Evolutionary conservation across 2,329 filamentous ascomycete genomes (phyloP).

Genomic region (Rosellinia necatrix): DNA sequence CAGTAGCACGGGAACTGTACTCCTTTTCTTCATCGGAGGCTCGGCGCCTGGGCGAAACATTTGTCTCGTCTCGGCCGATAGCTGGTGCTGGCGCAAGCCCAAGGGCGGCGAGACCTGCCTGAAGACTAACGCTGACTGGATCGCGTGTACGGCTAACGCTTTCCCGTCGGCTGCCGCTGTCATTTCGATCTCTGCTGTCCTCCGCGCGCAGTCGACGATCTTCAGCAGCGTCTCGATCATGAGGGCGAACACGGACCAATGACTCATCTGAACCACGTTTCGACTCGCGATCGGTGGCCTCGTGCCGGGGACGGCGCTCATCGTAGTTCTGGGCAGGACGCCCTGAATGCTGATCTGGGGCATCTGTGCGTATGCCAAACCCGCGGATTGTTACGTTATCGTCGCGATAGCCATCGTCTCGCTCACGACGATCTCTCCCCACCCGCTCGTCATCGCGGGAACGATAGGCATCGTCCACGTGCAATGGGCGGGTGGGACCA

Average conservation of each 20-base stretch:
- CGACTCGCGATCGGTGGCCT: conserved; percentile 39
- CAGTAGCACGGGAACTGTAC: conserved; percentile 32
- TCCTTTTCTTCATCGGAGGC: conserved; percentile 37
- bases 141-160: conserved; percentile 51
- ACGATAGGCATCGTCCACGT: conserved; percentile 55
- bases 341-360: conserved; percentile 38
- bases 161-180: conserved; percentile 43
- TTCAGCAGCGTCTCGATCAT: conserved; percentile 31
- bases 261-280: conserved; percentile 39
- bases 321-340: conserved; percentile 44
- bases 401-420: conserved; percentile 52
- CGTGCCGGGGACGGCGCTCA: conserved; percentile 48
- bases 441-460: conserved; percentile 53
- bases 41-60: conserved; percentile 39
- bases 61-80: conserved; percentile 43
- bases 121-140: conserved; percentile 53
- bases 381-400: conserved; percentile 53
- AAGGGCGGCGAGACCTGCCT: conserved; percentile 54
- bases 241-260: conserved; percentile 33
- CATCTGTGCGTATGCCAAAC: conserved; percentile 56
- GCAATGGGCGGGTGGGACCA: conserved; percentile 46
- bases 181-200: conserved; percentile 36
- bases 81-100: conserved; percentile 34
- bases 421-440: conserved; percentile 49
- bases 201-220: conserved; percentile 33